Conservation (phyloP, 768 basidiomycete species). For the Holtermannia corniformis region DNA sequence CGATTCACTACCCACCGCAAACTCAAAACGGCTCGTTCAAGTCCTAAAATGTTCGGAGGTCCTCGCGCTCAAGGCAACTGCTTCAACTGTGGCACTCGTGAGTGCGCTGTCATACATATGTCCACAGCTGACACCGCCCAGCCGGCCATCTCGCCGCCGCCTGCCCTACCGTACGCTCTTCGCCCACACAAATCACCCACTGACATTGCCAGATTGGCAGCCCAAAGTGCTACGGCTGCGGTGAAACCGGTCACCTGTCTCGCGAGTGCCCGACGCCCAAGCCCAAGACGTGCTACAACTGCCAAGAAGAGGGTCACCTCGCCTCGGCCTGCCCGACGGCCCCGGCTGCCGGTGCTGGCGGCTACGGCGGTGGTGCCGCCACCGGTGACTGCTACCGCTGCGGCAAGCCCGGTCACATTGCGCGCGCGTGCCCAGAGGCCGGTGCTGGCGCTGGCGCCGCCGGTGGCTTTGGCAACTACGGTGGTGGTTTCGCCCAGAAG, state of each 20-base stretch:
- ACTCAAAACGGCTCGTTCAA: not conserved
- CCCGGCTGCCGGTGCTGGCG: slow-evolving; percentile 26
- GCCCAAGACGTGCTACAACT: slow-evolving; percentile 40
- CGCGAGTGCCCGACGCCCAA: slow-evolving; percentile 38
- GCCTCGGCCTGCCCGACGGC: slow-evolving; percentile 35
- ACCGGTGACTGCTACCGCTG: slow-evolving; percentile 40
- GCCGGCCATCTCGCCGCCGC: slow-evolving; percentile 38
- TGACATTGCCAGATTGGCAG: slow-evolving; percentile 10
- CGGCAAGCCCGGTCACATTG: slow-evolving; percentile 41
- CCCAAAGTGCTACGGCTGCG: slow-evolving; percentile 40
- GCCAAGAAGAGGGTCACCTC: slow-evolving; percentile 40
- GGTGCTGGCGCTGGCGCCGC: slow-evolving; percentile 20
- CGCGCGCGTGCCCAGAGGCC: slow-evolving; percentile 35
- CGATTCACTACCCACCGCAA: not conserved
- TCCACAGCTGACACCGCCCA: slow-evolving; percentile 4
- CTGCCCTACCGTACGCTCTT: slow-evolving; percentile 23
- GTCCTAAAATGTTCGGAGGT: slow-evolving; percentile 25
- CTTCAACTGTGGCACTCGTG: slow-evolving; percentile 36
- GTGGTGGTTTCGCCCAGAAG: slow-evolving; percentile 29
- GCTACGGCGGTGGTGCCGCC: slow-evolving; percentile 13
- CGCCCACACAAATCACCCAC: not conserved
- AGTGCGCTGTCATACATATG: slow-evolving; percentile 19
- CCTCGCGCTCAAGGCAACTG: slow-evolving; percentile 23
- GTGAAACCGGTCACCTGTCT: slow-evolving; percentile 36
- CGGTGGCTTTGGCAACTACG: slow-evolving; percentile 18